phyloP scores from a whole-genome alignment of 345 rosid species.

The Gossypium mustelinum region DNA sequence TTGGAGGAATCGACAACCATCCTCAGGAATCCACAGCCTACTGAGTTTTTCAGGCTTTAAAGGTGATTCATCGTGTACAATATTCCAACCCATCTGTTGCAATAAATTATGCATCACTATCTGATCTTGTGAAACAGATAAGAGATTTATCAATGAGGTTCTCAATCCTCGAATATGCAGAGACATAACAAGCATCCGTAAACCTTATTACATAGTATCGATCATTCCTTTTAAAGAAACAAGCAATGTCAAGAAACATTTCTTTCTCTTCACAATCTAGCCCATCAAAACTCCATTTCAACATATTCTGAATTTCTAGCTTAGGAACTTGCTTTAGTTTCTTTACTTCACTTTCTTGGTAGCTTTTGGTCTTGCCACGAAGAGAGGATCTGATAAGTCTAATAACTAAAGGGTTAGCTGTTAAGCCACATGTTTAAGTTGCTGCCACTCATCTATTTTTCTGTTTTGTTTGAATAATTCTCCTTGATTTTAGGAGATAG shows the following conservation, averaged over 20 bases:
- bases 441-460: no score
- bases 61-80: slow-evolving; percentile 16
- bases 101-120: slow-evolving; percentile 28
- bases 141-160: slow-evolving; percentile 22
- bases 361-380: not conserved
- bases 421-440: no score
- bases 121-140: not conserved
- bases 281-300: slow-evolving; percentile 37
- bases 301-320: slow-evolving; percentile 18
- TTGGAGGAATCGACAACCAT: no score
- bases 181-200: slow-evolving; percentile 22
- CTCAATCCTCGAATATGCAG: slow-evolving; percentile 21
- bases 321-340: slow-evolving; percentile 24
- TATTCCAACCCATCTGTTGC: not conserved
- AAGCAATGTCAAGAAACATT: slow-evolving; percentile 33
- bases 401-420: slow-evolving; percentile 34
- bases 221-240: slow-evolving; percentile 23
- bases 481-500: no score
- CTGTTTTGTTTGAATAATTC: no score
- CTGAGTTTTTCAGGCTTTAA: not conserved
- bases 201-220: slow-evolving; percentile 20
- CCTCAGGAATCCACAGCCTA: slow-evolving; percentile 9
- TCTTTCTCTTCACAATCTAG: slow-evolving; percentile 26
- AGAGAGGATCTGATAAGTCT: slow-evolving; percentile 34
- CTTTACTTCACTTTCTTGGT: slow-evolving; percentile 29